A percentile compares a stretch with the other conserved stretches of the same genome.
These are phyloP conservation scores for Lanmaoa pseudosensibilis DNA, from an alignment of 768 basidiomycete species.

Conservation along the genomic window DNA sequence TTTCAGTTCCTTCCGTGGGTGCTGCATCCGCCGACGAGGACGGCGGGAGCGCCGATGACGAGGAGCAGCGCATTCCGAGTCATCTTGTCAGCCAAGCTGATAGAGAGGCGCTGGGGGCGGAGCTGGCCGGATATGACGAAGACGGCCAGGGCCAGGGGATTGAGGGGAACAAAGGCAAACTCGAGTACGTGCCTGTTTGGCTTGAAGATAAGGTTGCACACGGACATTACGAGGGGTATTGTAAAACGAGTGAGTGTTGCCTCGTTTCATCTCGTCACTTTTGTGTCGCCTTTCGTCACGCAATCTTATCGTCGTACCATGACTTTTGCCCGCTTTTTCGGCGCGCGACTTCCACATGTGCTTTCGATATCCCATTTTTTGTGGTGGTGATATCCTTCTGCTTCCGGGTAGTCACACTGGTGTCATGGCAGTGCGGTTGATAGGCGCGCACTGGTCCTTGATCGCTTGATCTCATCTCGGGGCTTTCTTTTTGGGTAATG, in stretches of 20 bases:
- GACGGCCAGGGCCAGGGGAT: conserved; percentile 48
- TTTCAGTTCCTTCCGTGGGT: conserved; percentile 42
- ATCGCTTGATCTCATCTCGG: conserved; percentile 9
- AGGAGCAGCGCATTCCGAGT: conserved; percentile 44
- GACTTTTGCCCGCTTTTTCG: not conserved
- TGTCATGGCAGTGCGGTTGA: conserved; percentile 2
- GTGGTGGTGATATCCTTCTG: not conserved
- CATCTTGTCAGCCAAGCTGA: conserved; percentile 60
- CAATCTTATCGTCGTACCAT: conserved; percentile 12
- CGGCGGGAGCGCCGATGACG: not conserved
- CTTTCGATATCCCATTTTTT: too few relatives aligned
- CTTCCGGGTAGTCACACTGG: conserved; percentile 2
- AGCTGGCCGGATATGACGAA: conserved; percentile 56
- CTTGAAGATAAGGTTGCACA: conserved; percentile 86
- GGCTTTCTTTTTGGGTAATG: not conserved
- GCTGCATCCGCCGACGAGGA: conserved; percentile 29
- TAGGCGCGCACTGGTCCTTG: not conserved
- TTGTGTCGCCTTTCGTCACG: conserved; percentile 32
- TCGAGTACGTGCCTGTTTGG: conserved; percentile 88
- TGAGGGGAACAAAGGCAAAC: conserved; percentile 45
- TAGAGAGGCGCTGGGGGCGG: conserved; percentile 61
- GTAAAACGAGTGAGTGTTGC: conserved; percentile 84
- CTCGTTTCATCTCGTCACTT: too few relatives aligned
- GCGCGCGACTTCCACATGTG: conserved; percentile 15
- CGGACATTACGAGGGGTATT: conserved; percentile 96